phyloP scores from a whole-genome alignment of 2,329 filamentous ascomycete species.

The Calonectria pseudoturangicola region DNA sequence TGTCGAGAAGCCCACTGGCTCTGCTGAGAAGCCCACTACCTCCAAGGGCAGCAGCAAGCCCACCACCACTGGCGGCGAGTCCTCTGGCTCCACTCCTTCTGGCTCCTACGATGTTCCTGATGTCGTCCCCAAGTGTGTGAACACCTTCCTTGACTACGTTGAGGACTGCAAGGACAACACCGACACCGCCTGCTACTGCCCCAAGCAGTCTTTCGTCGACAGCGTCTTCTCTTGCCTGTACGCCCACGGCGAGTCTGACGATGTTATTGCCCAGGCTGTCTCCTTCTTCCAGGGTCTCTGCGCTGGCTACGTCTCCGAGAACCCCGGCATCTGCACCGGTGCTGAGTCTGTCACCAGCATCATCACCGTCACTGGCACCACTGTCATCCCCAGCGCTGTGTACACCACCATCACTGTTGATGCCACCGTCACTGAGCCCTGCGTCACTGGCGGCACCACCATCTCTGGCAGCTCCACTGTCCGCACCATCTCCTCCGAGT shows the following conservation, averaged over 20 bases:
- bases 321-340: conserved; percentile 90
- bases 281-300: conserved; percentile 95
- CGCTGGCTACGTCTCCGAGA: conserved; percentile 81
- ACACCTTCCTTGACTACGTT: conserved; percentile 87
- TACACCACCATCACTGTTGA: conserved; percentile 72
- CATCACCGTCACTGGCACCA: conserved; percentile 72
- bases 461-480: conserved; percentile 68
- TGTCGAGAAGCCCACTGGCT: conserved; percentile 44
- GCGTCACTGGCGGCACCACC: conserved; percentile 68
- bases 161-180: conserved; percentile 87
- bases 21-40: conserved; percentile 29
- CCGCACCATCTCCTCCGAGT: conserved; percentile 69
- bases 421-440: conserved; percentile 69
- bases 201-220: conserved; percentile 82
- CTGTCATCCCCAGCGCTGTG: conserved; percentile 68
- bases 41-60: conserved; percentile 29
- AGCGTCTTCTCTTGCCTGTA: conserved; percentile 89
- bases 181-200: conserved; percentile 91
- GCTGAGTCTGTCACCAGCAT: conserved; percentile 79
- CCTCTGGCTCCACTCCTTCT: conserved; percentile 56
- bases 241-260: conserved; percentile 81
- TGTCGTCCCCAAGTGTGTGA: conserved; percentile 90
- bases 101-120: conserved; percentile 67
- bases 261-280: conserved; percentile 81
- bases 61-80: conserved; percentile 47